Evolutionary conservation across 305 asterid genomes (phyloP), one percentile per base, ranked within the genome.

Genomic region (Ilex paraguariensis): DNA sequence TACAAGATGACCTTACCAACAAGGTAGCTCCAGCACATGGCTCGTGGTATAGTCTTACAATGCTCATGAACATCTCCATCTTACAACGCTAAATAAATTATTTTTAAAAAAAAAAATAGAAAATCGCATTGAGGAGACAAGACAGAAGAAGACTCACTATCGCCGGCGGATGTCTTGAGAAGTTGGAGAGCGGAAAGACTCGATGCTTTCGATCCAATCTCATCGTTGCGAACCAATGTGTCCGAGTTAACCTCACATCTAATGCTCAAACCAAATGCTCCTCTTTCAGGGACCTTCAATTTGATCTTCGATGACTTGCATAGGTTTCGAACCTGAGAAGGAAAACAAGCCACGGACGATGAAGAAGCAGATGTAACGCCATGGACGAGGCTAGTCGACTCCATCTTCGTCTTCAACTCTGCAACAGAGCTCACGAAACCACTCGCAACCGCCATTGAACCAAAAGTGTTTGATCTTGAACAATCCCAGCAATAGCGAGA

Each of bases 101-200:
- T 21, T 21, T 21, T 21, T 0, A 21, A 21, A 21, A 21, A 21
- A 21, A 21, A 21, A 21, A n/a, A n/a, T n/a, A 21, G 28, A 21
- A 21, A 21, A 21, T 21, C 28, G 28, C 28, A 21, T 21, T 21
- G 28, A 21, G 28, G 28, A 21, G 28, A 21, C 28, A 21, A 21
- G 28, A 21, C 14, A 16, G 55, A 60, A 33, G 17, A 44, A 62
- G 56, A 73, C 92, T 73, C 77, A 91, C 98, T 86, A 63, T 82
- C 85, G 53, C 85, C 85, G 6, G 90, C 87, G 49, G 98, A 85
- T 52, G 88, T 56, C 75, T 89, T 91, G 55, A 91, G 95, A 40
- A 80, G 71, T 76, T 91, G 85, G 78, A 91, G 65, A 72, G 97
- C 97, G 28, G 95, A 77, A 31, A 77, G 75, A 63, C 91, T 82